Base-by-base conservation (phyloP, 257 asterid genomes). In the Capsicum pubescens region DNA sequence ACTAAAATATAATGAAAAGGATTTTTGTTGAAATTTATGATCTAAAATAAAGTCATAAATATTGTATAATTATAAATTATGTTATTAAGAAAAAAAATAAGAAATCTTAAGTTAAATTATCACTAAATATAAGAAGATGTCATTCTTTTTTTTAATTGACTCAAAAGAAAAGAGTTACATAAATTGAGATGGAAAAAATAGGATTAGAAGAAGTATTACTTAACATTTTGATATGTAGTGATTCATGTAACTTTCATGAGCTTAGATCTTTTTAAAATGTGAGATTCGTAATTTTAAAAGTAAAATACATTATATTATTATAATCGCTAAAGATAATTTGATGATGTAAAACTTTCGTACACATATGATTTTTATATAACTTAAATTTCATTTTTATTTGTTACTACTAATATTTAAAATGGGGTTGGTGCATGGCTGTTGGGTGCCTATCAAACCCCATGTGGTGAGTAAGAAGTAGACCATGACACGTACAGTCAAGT, bases 391-490 rank as follows among this genome's bases (percentile, higher is more conserved):
- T 0, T 15, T 36, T 68, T 3, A 36, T 68, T 68, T 68, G 14
- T 15, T 36, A 36, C 15, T 36, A 36, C 32, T 17, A 8, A 2
- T 52, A 77, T 8, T 77, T 77, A 52, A 77, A 77, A 77, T 21
- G 12, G 82, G 26, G 64, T 54, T 77, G 82, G 82, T 77, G 46
- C 61, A 74, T 74, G 64, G 81, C 81, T 77, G 64, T 54, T 77
- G 81, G 50, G 48, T 26, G 64, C 64, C 50, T 77, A 54, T 54
- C 81, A 77, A 77, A 54, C 26, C 64, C 64, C 81, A 77, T 77
- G 81, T 77, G 81, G 81, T 77, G 50, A 63, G 64, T 77, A 77
- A 77, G 82, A 77, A 77, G 14, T 77, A 77, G 64, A 77, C 32
- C 61, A 77, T 54, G 81, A 76, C 81, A 77, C 21, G 14, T 54